A percentile compares a stretch with the other conserved stretches of the same genome.
phyloP scores from a whole-genome alignment of 805 yeast species.

The Pichia membranifaciens region DNA sequence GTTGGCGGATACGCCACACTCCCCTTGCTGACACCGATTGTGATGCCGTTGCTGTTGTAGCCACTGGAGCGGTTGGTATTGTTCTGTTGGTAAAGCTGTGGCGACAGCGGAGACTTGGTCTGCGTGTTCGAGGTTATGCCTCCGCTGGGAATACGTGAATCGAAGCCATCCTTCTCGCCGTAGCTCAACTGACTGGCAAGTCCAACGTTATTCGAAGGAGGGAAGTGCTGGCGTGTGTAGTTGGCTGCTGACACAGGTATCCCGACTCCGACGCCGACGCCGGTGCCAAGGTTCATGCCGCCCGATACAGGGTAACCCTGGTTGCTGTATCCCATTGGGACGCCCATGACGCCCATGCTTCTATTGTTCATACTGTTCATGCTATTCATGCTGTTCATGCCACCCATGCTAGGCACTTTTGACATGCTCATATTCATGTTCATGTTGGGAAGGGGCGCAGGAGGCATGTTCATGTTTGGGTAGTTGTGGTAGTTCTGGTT shows the following conservation, averaged over 20 bases:
- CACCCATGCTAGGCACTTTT: not conserved
- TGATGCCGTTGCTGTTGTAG: not conserved
- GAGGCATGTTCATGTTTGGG: not conserved
- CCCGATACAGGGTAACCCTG: too few relatives aligned
- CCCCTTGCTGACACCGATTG: not conserved
- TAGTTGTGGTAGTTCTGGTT: too few relatives aligned
- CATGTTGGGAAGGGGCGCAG: not conserved
- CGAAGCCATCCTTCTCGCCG: not conserved
- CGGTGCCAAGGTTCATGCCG: too few relatives aligned
- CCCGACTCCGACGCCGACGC: too few relatives aligned
- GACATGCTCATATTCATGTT: slow-evolving; percentile 2
- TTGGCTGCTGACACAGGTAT: too few relatives aligned
- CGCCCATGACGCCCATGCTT: too few relatives aligned
- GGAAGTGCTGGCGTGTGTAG: too few relatives aligned
- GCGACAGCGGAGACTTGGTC: not conserved
- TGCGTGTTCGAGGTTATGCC: not conserved
- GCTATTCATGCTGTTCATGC: too few relatives aligned
- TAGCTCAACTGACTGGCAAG: not conserved
- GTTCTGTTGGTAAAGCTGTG: not conserved
- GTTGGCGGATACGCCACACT: slow-evolving; percentile 5
- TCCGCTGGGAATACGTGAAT: not conserved
- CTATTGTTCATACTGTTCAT: too few relatives aligned
- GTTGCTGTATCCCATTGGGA: too few relatives aligned
- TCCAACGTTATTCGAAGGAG: not conserved
- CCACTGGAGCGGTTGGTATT: too few relatives aligned